phyloP scores from a whole-genome alignment of 257 asterid genomes.

The Capsicum chinense region DNA sequence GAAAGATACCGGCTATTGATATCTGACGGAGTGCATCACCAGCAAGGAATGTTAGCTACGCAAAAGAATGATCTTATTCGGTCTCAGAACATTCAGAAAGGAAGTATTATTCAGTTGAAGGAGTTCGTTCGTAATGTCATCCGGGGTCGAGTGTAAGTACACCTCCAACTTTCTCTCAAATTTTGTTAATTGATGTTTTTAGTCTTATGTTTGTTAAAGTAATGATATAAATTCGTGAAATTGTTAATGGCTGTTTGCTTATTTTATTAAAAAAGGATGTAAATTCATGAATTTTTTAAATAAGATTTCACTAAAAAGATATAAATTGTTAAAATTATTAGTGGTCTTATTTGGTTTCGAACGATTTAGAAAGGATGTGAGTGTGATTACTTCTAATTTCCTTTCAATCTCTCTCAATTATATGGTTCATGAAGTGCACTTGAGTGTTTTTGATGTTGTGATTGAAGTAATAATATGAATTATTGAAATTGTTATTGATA shows the following conservation, averaged over 20 bases:
- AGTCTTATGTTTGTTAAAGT: too few relatives aligned
- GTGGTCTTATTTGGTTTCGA: constrained; percentile 27
- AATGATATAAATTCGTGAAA: neutral
- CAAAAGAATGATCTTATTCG: constrained; percentile 73
- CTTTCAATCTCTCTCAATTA: neutral
- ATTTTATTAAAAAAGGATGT: too few relatives aligned
- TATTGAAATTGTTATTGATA: too few relatives aligned
- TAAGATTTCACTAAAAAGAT: too few relatives aligned
- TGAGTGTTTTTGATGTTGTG: neutral
- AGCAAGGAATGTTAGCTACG: constrained; percentile 90
- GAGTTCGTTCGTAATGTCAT: constrained; percentile 69
- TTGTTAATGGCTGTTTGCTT: too few relatives aligned
- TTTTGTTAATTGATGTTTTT: neutral
- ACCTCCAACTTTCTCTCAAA: neutral
- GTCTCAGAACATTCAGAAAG: constrained; percentile 56
- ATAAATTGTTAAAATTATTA: too few relatives aligned
- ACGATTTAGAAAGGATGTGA: constrained; percentile 70
- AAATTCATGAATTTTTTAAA: too few relatives aligned
- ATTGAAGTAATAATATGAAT: too few relatives aligned
- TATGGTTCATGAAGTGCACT: neutral
- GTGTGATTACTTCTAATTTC: constrained; percentile 44
- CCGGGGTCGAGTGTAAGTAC: constrained; percentile 65
- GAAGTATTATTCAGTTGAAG: constrained; percentile 64
- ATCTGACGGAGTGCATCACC: constrained; percentile 66
- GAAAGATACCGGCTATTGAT: constrained; percentile 71